These are phyloP conservation scores for Saturnispora galanensis DNA, from an alignment of 805 yeast genomes.

Conservation along the genomic window DNA sequence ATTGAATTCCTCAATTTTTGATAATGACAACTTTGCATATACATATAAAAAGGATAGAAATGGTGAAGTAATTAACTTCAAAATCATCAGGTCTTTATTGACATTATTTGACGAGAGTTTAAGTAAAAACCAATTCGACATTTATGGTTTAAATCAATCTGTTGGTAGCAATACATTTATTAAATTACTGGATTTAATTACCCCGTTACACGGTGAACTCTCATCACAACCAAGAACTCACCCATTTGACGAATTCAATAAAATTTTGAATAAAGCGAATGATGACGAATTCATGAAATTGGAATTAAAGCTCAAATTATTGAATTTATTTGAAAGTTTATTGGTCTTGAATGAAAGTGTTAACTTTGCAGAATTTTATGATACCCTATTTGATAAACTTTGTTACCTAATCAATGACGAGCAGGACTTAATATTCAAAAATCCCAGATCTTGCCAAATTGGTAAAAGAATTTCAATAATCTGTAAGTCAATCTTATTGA, in stretches of 20 bases:
- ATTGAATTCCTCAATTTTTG: constrained; percentile 33
- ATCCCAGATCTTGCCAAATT: constrained; percentile 35
- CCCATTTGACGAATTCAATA: constrained; percentile 19
- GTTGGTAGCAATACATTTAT: constrained; percentile 43
- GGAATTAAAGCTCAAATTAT: constrained; percentile 34
- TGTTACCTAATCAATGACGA: constrained; percentile 33
- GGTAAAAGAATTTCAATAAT: constrained; percentile 32
- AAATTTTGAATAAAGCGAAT: constrained; percentile 12
- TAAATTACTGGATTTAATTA: constrained; percentile 31
- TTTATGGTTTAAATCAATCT: constrained; percentile 45
- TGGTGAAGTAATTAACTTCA: background rate
- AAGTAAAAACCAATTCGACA: constrained; percentile 29
- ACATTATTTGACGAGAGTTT: constrained; percentile 23
- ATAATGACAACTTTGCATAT: constrained; percentile 23
- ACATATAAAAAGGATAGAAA: constrained; percentile 13
- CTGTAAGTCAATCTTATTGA: constrained; percentile 30
- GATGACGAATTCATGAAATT: constrained; percentile 33
- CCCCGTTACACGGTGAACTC: constrained; percentile 24
- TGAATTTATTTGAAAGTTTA: constrained; percentile 40
- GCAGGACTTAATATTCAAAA: constrained; percentile 35
- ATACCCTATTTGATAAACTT: constrained; percentile 6
- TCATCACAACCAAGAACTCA: constrained; percentile 19
- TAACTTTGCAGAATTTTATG: constrained; percentile 2
- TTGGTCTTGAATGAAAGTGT: constrained; percentile 4
- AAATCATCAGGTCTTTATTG: constrained; percentile 16